A percentile compares a stretch with the other conserved stretches of the same genome.
phyloP scores from a whole-genome alignment of 2,329 filamentous ascomycete species.

The Botrytis medusae region DNA sequence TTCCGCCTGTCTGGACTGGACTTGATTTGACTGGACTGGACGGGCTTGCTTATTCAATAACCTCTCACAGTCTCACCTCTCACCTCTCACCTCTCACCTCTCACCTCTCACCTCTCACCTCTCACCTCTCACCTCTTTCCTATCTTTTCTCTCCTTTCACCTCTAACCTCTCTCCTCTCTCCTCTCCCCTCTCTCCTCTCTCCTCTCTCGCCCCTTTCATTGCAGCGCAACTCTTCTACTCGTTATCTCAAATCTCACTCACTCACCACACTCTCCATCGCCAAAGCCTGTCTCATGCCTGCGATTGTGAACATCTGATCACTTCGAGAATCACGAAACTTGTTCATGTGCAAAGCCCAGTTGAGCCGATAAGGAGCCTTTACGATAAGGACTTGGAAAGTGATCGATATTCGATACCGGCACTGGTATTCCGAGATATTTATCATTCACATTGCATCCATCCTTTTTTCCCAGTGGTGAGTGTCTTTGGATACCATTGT shows the following conservation, averaged over 20 bases:
- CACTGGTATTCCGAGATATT: neutral
- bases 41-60: neutral
- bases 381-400: constrained; percentile 7
- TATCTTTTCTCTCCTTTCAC: too few relatives aligned
- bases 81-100: neutral
- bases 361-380: constrained; percentile 11
- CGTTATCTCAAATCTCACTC: neutral
- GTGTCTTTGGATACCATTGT: neutral
- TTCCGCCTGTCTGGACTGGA: neutral
- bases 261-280: neutral
- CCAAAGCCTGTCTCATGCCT: neutral
- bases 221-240: neutral
- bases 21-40: neutral
- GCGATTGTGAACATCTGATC: constrained; percentile 6
- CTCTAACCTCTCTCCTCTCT: too few relatives aligned
- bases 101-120: neutral
- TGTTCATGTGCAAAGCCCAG: constrained; percentile 8
- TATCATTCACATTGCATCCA: neutral
- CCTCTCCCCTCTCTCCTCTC: neutral
- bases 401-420: neutral
- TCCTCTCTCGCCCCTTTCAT: neutral
- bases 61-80: neutral
- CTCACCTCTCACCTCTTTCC: neutral
- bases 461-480: neutral
- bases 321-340: constrained; percentile 1